Conservation (phyloP, 768 basidiomycete genomes). For the Hypholoma sublateritium region DNA sequence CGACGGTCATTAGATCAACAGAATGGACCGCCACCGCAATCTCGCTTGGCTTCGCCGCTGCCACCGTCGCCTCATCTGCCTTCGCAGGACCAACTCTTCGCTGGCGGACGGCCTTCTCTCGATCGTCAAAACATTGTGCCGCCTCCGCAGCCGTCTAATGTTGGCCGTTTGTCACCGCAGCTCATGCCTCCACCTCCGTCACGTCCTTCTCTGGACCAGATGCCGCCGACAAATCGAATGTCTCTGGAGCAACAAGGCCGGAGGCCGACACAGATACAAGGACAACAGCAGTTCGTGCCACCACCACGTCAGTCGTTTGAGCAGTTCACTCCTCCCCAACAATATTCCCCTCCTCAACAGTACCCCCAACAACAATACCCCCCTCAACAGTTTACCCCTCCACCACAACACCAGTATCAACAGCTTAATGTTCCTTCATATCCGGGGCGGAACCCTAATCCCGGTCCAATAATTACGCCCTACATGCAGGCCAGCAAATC, state of each 20-base stretch:
- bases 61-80: conserved; percentile 11
- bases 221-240: conserved; percentile 1
- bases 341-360: conserved; percentile 3
- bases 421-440: conserved; percentile 21
- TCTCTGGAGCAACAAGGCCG: conserved; percentile 11
- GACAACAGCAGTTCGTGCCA: neutral
- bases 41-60: neutral
- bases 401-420: conserved; percentile 7
- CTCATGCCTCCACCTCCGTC: conserved; percentile 14
- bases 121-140: conserved; percentile 13
- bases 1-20: conserved; percentile 14
- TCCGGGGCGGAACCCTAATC: conserved; percentile 18
- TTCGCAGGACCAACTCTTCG: conserved; percentile 22
- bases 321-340: conserved; percentile 9
- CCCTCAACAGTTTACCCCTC: neutral
- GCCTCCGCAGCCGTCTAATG: conserved; percentile 7
- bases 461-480: conserved; percentile 38
- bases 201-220: conserved; percentile 7
- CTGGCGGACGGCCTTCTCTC: conserved; percentile 15
- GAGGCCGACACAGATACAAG: conserved; percentile 16
- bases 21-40: conserved; percentile 1
- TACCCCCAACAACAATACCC: conserved; percentile 6
- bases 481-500: conserved; percentile 38
- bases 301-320: conserved; percentile 7
- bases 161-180: conserved; percentile 21